A percentile compares a stretch with the other conserved stretches of the same genome.
Evolutionary conservation across 257 asterid genomes (phyloP).

Genomic region (Capsicum chinense): DNA sequence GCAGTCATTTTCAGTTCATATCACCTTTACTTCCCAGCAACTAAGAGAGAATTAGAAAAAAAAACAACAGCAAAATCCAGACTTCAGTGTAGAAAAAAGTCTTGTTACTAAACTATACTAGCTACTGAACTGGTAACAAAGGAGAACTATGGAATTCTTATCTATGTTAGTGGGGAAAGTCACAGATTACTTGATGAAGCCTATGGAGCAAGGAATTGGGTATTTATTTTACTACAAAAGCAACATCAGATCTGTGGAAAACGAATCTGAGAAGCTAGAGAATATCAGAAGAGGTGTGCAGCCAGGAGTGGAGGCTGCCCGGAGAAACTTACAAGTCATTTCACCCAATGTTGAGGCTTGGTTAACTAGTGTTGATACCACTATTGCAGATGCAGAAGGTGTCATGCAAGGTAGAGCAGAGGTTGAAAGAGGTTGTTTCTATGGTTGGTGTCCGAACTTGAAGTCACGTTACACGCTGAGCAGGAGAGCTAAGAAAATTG

Average conservation of each 20-base stretch:
- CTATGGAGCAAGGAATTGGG: neutral
- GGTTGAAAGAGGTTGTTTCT: slow-evolving; percentile 17
- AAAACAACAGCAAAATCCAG: neutral
- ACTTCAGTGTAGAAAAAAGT: no score
- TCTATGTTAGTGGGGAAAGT: neutral
- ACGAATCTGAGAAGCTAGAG: slow-evolving; percentile 4
- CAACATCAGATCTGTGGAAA: neutral
- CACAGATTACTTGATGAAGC: neutral
- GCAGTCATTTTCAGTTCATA: no score
- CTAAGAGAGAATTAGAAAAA: neutral
- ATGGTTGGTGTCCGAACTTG: slow-evolving; percentile 27
- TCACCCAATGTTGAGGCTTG: no score
- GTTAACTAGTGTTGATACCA: no score
- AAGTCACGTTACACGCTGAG: slow-evolving; percentile 16
- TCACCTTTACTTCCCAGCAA: neutral
- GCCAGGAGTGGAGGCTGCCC: neutral
- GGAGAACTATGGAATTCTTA: neutral
- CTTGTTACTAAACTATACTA: no score
- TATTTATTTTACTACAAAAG: neutral
- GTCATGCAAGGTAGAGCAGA: no score
- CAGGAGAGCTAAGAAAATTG: slow-evolving; percentile 1
- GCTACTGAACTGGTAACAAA: neutral
- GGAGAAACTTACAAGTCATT: slow-evolving; percentile 9
- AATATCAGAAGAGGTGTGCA: neutral
- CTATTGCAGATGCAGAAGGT: no score